Conservation (phyloP, 495 filamentous ascomycete species). For the Zalerion maritima region DNA sequence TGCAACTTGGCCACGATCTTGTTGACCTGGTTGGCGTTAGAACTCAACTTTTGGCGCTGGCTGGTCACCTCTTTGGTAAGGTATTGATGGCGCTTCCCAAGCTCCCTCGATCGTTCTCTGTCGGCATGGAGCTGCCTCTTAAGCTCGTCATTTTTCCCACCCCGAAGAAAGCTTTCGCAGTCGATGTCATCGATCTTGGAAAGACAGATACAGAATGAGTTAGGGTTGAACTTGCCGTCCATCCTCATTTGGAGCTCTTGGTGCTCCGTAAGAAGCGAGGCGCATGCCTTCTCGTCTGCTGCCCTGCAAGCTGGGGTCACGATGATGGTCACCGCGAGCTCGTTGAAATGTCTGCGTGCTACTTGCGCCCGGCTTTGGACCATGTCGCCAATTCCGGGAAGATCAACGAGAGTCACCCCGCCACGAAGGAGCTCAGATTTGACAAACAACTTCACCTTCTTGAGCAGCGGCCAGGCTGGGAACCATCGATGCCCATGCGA, state of each 20-base stretch:
- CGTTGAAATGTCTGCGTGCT: constrained; percentile 7
- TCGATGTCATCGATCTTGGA: constrained; percentile 14
- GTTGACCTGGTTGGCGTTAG: neutral
- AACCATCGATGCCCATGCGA: neutral
- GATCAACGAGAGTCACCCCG: constrained; percentile 12
- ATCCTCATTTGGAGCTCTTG: constrained; percentile 15
- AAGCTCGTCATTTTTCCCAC: constrained; percentile 1
- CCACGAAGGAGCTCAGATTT: constrained; percentile 9
- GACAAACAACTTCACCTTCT: constrained; percentile 11
- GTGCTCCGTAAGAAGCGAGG: constrained; percentile 10
- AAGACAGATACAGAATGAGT: constrained; percentile 10
- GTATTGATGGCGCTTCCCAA: too few species aligned
- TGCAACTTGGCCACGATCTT: too few species aligned
- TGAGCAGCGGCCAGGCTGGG: constrained; percentile 13
- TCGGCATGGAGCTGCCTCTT: neutral
- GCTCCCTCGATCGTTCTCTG: too few species aligned
- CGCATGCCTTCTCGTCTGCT: constrained; percentile 11
- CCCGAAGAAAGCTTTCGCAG: constrained; percentile 3
- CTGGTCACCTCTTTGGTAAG: too few species aligned
- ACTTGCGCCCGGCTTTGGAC: constrained; percentile 9
- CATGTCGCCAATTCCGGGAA: constrained; percentile 13
- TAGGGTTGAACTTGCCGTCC: constrained; percentile 11
- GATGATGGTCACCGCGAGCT: constrained; percentile 9
- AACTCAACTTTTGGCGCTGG: neutral
- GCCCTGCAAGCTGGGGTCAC: constrained; percentile 10